Percentiles rank a stretch among this genome's conserved stretches.
These are phyloP conservation scores for Tuber indicum DNA, from an alignment of 495 filamentous ascomycete genomes.

Conservation along the genomic window DNA sequence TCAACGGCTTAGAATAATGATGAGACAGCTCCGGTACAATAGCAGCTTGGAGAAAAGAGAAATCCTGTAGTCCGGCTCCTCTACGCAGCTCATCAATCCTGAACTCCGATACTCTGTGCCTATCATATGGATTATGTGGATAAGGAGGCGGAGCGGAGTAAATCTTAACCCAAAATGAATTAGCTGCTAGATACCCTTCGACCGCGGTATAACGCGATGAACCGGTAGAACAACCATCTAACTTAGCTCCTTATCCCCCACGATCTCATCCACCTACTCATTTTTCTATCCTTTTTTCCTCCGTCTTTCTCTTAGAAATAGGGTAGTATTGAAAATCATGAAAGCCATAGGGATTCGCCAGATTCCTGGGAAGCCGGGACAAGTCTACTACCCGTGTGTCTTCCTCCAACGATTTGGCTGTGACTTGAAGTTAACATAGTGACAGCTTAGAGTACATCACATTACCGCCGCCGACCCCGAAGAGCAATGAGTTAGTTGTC, in stretches of 20 bases:
- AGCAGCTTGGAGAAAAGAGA: neutral
- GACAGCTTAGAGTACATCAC: constrained; percentile 13
- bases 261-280: neutral
- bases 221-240: neutral
- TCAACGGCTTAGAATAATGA: neutral
- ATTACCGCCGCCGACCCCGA: constrained; percentile 54
- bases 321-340: constrained; percentile 8
- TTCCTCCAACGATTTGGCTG: constrained; percentile 15
- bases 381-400: constrained; percentile 72
- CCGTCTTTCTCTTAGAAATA: neutral
- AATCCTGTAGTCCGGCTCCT: neutral
- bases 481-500: constrained; percentile 60
- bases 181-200: neutral
- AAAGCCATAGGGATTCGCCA: constrained; percentile 46
- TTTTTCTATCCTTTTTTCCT: neutral
- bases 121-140: neutral
- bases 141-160: neutral
- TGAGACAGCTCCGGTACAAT: neutral
- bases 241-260: neutral
- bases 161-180: neutral
- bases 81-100: neutral
- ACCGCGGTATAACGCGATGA: neutral
- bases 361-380: constrained; percentile 67
- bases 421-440: neutral
- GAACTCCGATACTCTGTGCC: neutral